These are phyloP conservation scores for Trichoderma pleuroti DNA, from an alignment of 2,329 filamentous ascomycete genomes.

Conservation along the genomic window DNA sequence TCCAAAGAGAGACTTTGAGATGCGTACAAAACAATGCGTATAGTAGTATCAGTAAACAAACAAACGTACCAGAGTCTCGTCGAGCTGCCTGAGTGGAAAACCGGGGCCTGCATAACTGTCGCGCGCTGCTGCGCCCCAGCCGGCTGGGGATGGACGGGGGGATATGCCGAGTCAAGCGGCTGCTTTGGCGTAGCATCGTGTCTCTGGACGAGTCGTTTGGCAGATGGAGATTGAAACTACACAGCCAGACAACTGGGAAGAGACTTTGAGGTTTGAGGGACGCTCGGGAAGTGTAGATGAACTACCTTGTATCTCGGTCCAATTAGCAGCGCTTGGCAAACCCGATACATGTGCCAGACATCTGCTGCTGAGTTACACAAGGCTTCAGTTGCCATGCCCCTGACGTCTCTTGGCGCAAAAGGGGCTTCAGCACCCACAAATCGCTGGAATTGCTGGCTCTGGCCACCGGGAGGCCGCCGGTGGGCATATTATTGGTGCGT, in stretches of 20 bases:
- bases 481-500: conserved; percentile 9
- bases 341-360: not conserved
- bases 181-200: conserved; percentile 28
- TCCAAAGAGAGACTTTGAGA: not conserved
- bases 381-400: conserved; percentile 1
- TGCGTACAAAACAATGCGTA: not conserved
- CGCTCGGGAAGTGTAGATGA: not conserved
- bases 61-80: conserved; percentile 28
- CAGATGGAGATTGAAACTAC: not conserved
- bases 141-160: conserved; percentile 18
- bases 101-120: conserved; percentile 22
- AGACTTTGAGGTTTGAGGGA: not conserved
- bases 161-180: conserved; percentile 28
- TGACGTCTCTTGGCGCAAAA: conserved; percentile 6
- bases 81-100: conserved; percentile 31
- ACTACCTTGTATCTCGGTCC: not conserved
- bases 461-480: conserved; percentile 11
- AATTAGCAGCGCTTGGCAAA: conserved; percentile 4
- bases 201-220: not conserved
- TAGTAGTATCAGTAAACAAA: conserved; percentile 16
- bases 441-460: conserved; percentile 4
- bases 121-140: not conserved
- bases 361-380: not conserved
- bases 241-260: not conserved
- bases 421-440: conserved; percentile 1